Base-by-base conservation (phyloP, 148 eudicot species). In the Pharnaceum exiguum region DNA sequence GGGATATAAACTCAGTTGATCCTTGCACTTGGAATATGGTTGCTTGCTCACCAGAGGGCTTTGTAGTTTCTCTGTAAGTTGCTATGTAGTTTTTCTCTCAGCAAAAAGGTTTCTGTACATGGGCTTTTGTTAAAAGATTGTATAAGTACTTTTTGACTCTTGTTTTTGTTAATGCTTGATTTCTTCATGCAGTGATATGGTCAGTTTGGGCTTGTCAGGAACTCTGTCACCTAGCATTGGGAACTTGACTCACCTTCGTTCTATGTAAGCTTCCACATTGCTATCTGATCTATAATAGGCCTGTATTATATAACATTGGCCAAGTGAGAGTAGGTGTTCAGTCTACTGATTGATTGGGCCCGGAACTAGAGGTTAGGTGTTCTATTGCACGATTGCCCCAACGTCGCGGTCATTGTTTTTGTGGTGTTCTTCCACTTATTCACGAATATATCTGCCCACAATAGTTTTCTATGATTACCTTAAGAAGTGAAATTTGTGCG, bases 1-100 rank as follows among this genome's bases (percentile, higher is more conserved):
- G 97, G 97, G 97, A 90, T 71, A 80, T 85, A 5, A 83, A 90
- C 60, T 90, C 97, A 38, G 97, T 90, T 43, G 97, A 90, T 77
- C 97, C 97, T 59, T 90, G 97, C 70, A 90, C 95, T 71, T 90
- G 97, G 97, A 75, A 79, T 74, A 80, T 87, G 89, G 84, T 90
- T 66, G 96, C 67, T 65, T 90, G 97, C 70, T 84, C 97, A 46
- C 7, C 71, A 38, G 90, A 90, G 54, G 87, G 90, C 30, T 80
- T 77, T 69, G 97, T 90, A 49, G 63, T 74, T 30, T 87, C 95
- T 58, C 83, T 90, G 97, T 90, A 69, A 80, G 97, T 71, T 22
- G 11, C 7, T 23, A 18, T 10, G 1, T 9, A 44, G 17, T 51
- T 49, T 50, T 26, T 19, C 7, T 10, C 37, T 25, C 11, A 56